These are phyloP conservation scores for Globisporangium acanthophoron DNA, from an alignment of 352 stramenopile species.

Conservation along the genomic window DNA sequence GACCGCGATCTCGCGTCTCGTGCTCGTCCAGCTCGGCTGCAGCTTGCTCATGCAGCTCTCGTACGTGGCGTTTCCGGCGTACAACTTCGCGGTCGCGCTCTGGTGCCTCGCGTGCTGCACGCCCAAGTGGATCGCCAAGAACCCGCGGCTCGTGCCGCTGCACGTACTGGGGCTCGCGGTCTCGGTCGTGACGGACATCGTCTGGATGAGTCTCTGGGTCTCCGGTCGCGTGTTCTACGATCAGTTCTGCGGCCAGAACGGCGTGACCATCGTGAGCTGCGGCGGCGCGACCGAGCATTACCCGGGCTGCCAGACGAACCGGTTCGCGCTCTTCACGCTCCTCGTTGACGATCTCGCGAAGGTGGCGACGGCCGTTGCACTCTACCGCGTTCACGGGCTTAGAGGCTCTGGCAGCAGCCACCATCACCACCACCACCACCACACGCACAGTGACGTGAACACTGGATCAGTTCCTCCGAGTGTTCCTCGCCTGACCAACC, in stretches of 20 bases:
- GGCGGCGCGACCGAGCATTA: conserved; percentile 53
- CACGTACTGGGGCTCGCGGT: conserved; percentile 42
- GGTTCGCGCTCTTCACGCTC: conserved; percentile 59
- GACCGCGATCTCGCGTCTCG: conserved; percentile 27
- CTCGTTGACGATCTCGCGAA: conserved; percentile 58
- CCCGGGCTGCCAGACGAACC: conserved; percentile 66
- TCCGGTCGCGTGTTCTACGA: conserved; percentile 71
- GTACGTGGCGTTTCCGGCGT: conserved; percentile 75
- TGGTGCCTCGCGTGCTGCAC: conserved; percentile 61
- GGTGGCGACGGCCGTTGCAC: conserved; percentile 23
- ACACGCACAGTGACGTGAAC: not conserved
- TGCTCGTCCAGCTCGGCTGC: conserved; percentile 45
- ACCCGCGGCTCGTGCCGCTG: conserved; percentile 42
- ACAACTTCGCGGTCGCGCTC: conserved; percentile 73
- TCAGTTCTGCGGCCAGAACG: conserved; percentile 53
- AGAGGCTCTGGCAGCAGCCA: not conserved
- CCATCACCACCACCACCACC: not conserved
- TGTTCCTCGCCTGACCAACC: not conserved
- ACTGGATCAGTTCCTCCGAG: not conserved
- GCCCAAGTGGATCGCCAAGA: conserved; percentile 38
- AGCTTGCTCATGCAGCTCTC: conserved; percentile 73
- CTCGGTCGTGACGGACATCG: conserved; percentile 59
- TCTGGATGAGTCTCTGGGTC: conserved; percentile 78
- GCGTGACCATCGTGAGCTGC: conserved; percentile 64
- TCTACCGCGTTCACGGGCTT: conserved; percentile 46